phyloP scores from a whole-genome alignment of 2,329 filamentous ascomycete genomes.

The Ophiostoma montium region DNA sequence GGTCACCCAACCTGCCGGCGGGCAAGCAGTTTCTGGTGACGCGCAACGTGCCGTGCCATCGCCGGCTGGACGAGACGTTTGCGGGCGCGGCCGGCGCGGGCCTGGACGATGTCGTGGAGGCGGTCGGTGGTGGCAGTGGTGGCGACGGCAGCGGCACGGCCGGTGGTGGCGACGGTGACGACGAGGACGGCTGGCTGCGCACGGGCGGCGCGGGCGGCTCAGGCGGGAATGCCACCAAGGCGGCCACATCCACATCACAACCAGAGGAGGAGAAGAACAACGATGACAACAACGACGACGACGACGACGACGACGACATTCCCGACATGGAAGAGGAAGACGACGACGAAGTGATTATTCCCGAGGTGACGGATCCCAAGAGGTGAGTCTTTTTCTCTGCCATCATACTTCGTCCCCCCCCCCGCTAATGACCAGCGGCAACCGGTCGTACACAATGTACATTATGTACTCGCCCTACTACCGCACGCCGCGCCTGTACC shows the following conservation, averaged over 20 bases:
- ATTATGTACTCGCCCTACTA: slow-evolving; percentile 98
- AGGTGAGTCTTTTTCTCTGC: slow-evolving; percentile 21
- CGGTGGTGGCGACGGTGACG: slow-evolving; percentile 35
- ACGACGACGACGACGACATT: slow-evolving; percentile 66
- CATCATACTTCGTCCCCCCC: not conserved
- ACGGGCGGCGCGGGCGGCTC: slow-evolving; percentile 47
- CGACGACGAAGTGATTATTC: slow-evolving; percentile 91
- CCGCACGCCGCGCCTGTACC: slow-evolving; percentile 84
- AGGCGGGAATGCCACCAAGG: not conserved
- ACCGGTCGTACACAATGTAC: slow-evolving; percentile 94
- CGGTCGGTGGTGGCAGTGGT: slow-evolving; percentile 47
- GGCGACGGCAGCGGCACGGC: slow-evolving; percentile 37
- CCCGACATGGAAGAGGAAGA: slow-evolving; percentile 98
- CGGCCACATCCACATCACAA: not conserved
- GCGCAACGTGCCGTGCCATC: slow-evolving; percentile 84
- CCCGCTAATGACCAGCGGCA: slow-evolving; percentile 40
- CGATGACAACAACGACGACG: slow-evolving; percentile 57
- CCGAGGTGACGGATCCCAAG: slow-evolving; percentile 45
- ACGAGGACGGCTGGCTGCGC: slow-evolving; percentile 82
- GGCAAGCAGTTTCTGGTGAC: slow-evolving; percentile 95
- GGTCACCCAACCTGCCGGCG: slow-evolving; percentile 65
- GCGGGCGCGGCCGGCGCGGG: slow-evolving; percentile 77
- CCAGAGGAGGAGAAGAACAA: slow-evolving; percentile 17
- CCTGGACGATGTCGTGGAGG: slow-evolving; percentile 59
- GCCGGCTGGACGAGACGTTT: slow-evolving; percentile 84